Percentiles rank a stretch among this genome's conserved stretches.
Evolutionary conservation across 495 filamentous ascomycete species (phyloP).

Genomic region (Neurospora tetraspora): DNA sequence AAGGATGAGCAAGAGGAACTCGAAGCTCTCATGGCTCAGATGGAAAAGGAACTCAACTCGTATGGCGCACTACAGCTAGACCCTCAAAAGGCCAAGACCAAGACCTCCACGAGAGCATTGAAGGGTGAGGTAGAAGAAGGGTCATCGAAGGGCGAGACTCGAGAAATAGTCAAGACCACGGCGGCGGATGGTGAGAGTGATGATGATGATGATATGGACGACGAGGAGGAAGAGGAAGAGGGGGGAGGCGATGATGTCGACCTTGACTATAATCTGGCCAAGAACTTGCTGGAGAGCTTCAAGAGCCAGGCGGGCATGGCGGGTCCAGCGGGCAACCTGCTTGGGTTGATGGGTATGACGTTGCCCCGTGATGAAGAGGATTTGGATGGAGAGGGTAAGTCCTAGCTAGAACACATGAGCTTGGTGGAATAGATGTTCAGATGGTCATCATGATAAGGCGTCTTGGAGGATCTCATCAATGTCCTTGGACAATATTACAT

Average conservation of each 20-base stretch:
- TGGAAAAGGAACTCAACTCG: constrained; percentile 72
- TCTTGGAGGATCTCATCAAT: background rate
- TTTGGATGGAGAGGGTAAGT: constrained; percentile 1
- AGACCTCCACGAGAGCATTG: constrained; percentile 1
- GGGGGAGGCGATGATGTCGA: constrained; percentile 48
- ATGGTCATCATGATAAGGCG: background rate
- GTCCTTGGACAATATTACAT: background rate
- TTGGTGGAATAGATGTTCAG: background rate
- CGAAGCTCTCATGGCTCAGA: constrained; percentile 57
- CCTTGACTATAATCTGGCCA: constrained; percentile 77
- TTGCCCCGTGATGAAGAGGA: constrained; percentile 69
- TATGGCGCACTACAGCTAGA: constrained; percentile 67
- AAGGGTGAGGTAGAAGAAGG: constrained; percentile 6
- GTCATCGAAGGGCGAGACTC: background rate
- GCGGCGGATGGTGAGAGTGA: constrained; percentile 5
- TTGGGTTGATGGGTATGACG: constrained; percentile 72
- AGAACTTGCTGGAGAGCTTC: constrained; percentile 85
- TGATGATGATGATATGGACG: constrained; percentile 4
- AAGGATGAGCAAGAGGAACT: constrained; percentile 63
- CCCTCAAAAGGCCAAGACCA: constrained; percentile 10
- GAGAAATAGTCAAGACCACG: background rate
- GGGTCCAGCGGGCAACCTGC: constrained; percentile 76
- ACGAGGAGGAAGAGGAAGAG: constrained; percentile 30
- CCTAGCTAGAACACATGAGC: background rate
- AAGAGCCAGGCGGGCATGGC: constrained; percentile 77